These are phyloP conservation scores for Gossypium anomalum DNA, from an alignment of 345 rosid species.

Conservation along the genomic window DNA sequence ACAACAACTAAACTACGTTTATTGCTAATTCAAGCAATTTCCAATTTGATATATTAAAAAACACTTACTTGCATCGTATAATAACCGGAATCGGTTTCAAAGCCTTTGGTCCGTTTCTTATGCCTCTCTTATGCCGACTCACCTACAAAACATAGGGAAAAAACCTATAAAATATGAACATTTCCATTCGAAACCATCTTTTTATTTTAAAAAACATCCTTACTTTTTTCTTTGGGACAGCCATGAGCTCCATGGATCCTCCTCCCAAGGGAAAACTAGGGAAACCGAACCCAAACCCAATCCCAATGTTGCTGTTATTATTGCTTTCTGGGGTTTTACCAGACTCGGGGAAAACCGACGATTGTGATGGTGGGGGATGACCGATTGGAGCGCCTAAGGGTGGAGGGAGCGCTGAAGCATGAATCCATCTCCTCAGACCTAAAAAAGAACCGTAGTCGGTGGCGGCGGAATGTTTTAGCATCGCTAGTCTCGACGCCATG, in stretches of 20 bases:
- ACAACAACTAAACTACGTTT: not conserved
- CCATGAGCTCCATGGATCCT: constrained; percentile 89
- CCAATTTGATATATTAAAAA: not conserved
- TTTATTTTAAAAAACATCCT: not conserved
- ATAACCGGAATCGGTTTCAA: constrained; percentile 85
- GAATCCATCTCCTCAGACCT: constrained; percentile 33
- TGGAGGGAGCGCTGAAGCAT: constrained; percentile 42
- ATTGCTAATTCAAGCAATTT: not conserved
- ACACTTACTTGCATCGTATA: constrained; percentile 73
- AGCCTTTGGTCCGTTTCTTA: constrained; percentile 88
- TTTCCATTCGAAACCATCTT: not conserved
- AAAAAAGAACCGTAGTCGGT: constrained; percentile 18
- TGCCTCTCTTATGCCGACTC: constrained; percentile 72
- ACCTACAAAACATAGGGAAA: constrained; percentile 37
- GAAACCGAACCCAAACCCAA: constrained; percentile 38
- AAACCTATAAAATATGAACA: not conserved
- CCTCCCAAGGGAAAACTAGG: constrained; percentile 47
- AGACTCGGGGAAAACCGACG: constrained; percentile 39
- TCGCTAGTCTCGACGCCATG: constrained; percentile 9
- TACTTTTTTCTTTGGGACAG: constrained; percentile 87
- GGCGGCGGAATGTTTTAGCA: constrained; percentile 24
- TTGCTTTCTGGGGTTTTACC: constrained; percentile 30
- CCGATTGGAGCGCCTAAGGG: constrained; percentile 33
- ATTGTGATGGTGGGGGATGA: constrained; percentile 24
- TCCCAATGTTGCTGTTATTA: constrained; percentile 22